These are phyloP conservation scores for Podila verticillata DNA, from an alignment of 192 early-diverging fungal genomes.

Conservation along the genomic window DNA sequence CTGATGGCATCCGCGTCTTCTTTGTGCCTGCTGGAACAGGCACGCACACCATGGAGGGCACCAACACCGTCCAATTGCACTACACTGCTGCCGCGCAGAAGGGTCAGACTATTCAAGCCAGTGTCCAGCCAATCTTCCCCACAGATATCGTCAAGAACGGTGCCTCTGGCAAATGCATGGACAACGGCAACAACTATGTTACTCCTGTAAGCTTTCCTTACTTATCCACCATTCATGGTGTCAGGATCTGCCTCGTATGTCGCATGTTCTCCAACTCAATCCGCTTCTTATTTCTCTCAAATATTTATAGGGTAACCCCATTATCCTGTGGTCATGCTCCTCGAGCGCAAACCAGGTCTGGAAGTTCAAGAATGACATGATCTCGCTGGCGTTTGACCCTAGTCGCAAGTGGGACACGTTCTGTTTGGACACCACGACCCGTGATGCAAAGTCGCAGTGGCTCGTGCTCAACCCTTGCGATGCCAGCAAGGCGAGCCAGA, in stretches of 20 bases:
- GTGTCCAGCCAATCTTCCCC: conserved; percentile 47
- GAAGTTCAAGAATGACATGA: conserved; percentile 39
- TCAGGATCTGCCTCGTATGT: too few relatives aligned
- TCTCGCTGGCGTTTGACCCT: conserved; percentile 36
- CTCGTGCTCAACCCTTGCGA: conserved; percentile 29
- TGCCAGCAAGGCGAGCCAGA: conserved; percentile 7
- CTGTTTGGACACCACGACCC: conserved; percentile 26
- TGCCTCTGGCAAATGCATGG: conserved; percentile 34
- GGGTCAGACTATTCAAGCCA: conserved; percentile 41
- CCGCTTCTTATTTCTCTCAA: background rate
- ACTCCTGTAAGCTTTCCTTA: conserved; percentile 18
- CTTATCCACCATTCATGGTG: background rate
- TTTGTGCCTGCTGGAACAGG: conserved; percentile 36
- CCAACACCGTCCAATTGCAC: conserved; percentile 30
- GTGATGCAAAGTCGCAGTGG: conserved; percentile 5
- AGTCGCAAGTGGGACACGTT: conserved; percentile 26
- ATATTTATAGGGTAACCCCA: conserved; percentile 18
- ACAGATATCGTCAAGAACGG: conserved; percentile 43
- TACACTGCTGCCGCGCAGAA: conserved; percentile 16
- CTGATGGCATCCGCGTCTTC: conserved; percentile 54
- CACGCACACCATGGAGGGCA: conserved; percentile 31
- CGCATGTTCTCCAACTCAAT: background rate
- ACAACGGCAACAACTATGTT: conserved; percentile 12
- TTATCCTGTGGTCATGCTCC: conserved; percentile 30
- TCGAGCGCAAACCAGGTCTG: conserved; percentile 28